Evolutionary conservation across 1,284 basidiomycete species (phyloP), one percentile per base, ranked within the genome.

Genomic region (Stygiomarasmius scandens): DNA sequence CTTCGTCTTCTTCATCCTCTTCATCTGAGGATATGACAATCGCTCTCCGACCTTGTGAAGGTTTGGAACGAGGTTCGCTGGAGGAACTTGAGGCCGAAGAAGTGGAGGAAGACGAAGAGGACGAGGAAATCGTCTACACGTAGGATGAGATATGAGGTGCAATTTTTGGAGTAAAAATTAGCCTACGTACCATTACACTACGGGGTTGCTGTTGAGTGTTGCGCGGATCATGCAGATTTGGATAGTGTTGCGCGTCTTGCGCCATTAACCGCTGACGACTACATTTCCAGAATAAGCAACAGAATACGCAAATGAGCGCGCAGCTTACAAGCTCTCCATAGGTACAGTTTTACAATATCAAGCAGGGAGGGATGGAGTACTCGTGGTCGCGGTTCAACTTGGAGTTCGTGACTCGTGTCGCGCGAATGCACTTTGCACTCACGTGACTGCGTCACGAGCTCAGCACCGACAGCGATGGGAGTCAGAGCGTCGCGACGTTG

Each of bases 21-120:
- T 63, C 61, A 27, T 63, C 61, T 19, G 55, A 57, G 19, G 61
- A 63, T 23, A 63, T 55, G 23, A 63, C 49, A 12, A 63, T 52
- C 10, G 57, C 51, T 22, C 27, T 27, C 12, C 41, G 27, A 19
- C 25, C 24, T 23, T 36, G 47, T 19, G n/a, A 20, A 16, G 43
- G 43, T 41, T 48, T 20, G 20, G 24, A 22, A 19, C 22, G 25
- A 25, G 47, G 34, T 10, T 22, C 36, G n/a, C 20, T 23, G 2
- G 54, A 56, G 20, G 47, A 50, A 4, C 29, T 32, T 20, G 43
- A 32, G 9, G 52, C 29, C 32, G 45, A 32, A 29, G 44, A 36
- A 9, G 48, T 41, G 19, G 54, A 27, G 2, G 52, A 55, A 24
- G 55, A 47, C 12, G 52, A 22, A 29, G 56, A 55, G 16, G 59